Evolutionary conservation across 352 stramenopile species (phyloP), one percentile per base, ranked within the genome.

Genomic region (Phytopythium delawarense): DNA sequence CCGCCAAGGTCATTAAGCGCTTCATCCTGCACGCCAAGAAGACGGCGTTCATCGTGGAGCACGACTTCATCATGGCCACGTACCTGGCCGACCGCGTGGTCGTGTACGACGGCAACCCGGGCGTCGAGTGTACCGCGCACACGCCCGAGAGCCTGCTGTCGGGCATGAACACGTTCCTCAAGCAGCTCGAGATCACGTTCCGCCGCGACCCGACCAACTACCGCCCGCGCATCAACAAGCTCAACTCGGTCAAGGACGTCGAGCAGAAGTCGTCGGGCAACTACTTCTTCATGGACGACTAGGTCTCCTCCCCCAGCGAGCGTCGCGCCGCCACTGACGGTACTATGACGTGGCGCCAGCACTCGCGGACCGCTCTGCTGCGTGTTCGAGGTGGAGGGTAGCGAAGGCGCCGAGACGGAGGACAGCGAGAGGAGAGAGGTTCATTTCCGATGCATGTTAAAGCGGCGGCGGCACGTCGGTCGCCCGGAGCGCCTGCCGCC

Each of bases 41-140:
- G 78, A 99, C 98, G 28, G 98, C 97, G 9, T 99, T 99, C 76
- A 84, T 99, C 39, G 97, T 99, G 18, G 98, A 99, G 84, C 98
- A 99, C 85, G 98, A 99, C 92, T 99, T 99, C 83, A 99, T 99
- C 76, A 99, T 99, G 98, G 97, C 97, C 49, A 99, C 98, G 30
- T 99, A 99, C 81, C 82, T 99, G 64, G 96, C 95, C 51, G 96
- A 98, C 73, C 92, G 96, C 50, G 96, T 99, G 16, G 92, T 98
- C 59, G 94, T 98, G 4, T 98, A 99, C 75, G 83, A 96, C 58
- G 98, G 98, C 61, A 64, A 91, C 32, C 98, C 98, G 34, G 97
- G 96, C 74, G 86, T 99, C 56, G 97, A 99, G 78, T 98, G 96
- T 78, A 99, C 97, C 16, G 98, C 98, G 28, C 87, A 93, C 61